A percentile compares a stretch with the other conserved stretches of the same genome.
These are phyloP conservation scores for Parastagonospora avenae DNA, from an alignment of 2,329 filamentous ascomycete genomes.

Conservation along the genomic window DNA sequence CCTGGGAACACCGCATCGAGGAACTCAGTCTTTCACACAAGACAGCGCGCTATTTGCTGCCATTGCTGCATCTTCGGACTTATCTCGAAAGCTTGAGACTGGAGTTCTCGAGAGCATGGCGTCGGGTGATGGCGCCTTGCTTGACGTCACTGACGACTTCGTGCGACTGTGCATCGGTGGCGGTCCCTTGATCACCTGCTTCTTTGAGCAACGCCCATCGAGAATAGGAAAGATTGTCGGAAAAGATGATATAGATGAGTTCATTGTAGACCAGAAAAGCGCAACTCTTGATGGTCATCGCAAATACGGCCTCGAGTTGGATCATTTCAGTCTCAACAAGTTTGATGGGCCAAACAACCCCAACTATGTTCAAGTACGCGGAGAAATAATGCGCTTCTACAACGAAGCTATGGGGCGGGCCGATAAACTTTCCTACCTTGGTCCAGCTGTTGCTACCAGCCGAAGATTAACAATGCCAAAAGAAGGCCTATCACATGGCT, in stretches of 20 bases:
- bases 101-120: background rate
- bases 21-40: background rate
- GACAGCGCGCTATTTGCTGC: background rate
- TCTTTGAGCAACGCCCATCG: background rate
- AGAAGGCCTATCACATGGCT: background rate
- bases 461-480: too few relatives aligned
- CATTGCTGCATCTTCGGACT: slow-evolving; percentile 1
- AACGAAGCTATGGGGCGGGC: background rate
- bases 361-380: slow-evolving; percentile 1
- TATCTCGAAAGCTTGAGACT: background rate
- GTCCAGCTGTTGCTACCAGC: background rate
- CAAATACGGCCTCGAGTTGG: background rate
- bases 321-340: slow-evolving; percentile 3
- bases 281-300: background rate
- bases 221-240: slow-evolving; percentile 1
- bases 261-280: background rate
- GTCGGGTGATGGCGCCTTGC: background rate
- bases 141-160: slow-evolving; percentile 1
- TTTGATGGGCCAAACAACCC: background rate
- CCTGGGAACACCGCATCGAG: slow-evolving; percentile 1
- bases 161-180: background rate
- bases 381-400: background rate
- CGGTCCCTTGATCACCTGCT: background rate
- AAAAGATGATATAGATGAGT: background rate
- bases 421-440: background rate